phyloP scores from a whole-genome alignment of 2,329 filamentous ascomycete species.

The Fusarium pseudonygamai region DNA sequence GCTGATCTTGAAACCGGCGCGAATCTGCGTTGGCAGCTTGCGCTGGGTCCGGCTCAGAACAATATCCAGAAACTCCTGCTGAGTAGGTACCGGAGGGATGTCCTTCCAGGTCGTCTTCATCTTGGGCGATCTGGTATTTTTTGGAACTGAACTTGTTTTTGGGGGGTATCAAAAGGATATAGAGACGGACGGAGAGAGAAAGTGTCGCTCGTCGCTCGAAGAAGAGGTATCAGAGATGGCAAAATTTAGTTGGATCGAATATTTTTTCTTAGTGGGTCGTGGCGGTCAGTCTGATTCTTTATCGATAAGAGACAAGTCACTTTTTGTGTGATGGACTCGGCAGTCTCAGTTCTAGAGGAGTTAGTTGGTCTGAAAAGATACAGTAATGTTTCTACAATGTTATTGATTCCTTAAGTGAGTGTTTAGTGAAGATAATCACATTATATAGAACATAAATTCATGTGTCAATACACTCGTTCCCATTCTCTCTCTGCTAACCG shows the following conservation, averaged over 20 bases:
- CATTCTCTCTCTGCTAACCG: background rate
- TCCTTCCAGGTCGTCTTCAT: constrained; percentile 76
- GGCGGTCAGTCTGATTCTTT: constrained; percentile 23
- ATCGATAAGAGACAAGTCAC: constrained; percentile 33
- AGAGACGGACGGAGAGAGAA: constrained; percentile 26
- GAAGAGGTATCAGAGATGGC: constrained; percentile 33
- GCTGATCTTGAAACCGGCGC: constrained; percentile 92
- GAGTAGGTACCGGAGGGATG: constrained; percentile 88
- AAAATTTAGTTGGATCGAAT: constrained; percentile 44
- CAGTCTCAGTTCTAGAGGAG: background rate
- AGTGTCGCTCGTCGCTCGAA: constrained; percentile 27
- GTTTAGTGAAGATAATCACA: too few relatives aligned
- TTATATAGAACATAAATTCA: background rate
- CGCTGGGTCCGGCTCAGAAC: constrained; percentile 93
- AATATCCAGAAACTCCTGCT: constrained; percentile 97
- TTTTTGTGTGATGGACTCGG: constrained; percentile 21
- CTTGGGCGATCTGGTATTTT: constrained; percentile 49
- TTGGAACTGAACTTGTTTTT: constrained; percentile 14
- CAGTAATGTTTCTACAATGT: background rate
- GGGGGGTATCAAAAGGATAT: constrained; percentile 5
- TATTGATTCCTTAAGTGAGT: background rate
- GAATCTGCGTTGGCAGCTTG: constrained; percentile 92
- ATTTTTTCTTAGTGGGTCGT: constrained; percentile 48
- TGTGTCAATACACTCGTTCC: background rate
- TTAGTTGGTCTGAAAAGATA: background rate